Percentiles rank a stretch among this genome's conserved stretches.
phyloP scores from a whole-genome alignment of 2,329 filamentous ascomycete genomes.

The Taxawa tesnikishii region DNA sequence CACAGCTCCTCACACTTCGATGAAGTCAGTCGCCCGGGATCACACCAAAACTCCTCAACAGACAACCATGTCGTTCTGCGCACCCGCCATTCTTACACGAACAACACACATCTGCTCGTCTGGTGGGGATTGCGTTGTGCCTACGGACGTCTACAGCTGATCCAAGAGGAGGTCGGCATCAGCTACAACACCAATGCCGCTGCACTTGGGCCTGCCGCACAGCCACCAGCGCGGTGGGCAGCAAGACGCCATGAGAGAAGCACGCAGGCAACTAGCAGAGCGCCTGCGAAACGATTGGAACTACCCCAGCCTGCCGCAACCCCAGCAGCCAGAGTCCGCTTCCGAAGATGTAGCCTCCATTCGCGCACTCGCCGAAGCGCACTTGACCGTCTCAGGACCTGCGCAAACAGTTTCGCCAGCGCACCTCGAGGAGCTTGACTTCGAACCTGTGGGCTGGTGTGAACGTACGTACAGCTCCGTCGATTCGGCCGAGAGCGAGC shows the following conservation, averaged over 20 bases:
- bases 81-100: too few relatives aligned
- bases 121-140: too few relatives aligned
- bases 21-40: too few relatives aligned
- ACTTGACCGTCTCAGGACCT: background rate
- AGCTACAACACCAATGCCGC: slow-evolving; percentile 15
- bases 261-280: slow-evolving; percentile 27
- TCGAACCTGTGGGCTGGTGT: slow-evolving; percentile 26
- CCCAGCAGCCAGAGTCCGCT: slow-evolving; percentile 2
- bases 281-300: slow-evolving; percentile 33
- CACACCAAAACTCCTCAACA: too few relatives aligned
- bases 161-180: too few relatives aligned
- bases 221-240: slow-evolving; percentile 12
- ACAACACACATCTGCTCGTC: too few relatives aligned
- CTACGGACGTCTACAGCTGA: too few relatives aligned
- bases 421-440: slow-evolving; percentile 12
- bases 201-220: slow-evolving; percentile 15
- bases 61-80: too few relatives aligned
- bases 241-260: slow-evolving; percentile 28
- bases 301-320: slow-evolving; percentile 23
- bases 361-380: background rate
- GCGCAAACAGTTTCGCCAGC: background rate
- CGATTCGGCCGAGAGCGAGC: slow-evolving; percentile 15
- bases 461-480: slow-evolving; percentile 30
- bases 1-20: too few relatives aligned
- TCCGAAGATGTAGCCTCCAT: background rate